Base-by-base conservation (phyloP, 768 basidiomycete genomes). In the Kondoa malvinella region DNA sequence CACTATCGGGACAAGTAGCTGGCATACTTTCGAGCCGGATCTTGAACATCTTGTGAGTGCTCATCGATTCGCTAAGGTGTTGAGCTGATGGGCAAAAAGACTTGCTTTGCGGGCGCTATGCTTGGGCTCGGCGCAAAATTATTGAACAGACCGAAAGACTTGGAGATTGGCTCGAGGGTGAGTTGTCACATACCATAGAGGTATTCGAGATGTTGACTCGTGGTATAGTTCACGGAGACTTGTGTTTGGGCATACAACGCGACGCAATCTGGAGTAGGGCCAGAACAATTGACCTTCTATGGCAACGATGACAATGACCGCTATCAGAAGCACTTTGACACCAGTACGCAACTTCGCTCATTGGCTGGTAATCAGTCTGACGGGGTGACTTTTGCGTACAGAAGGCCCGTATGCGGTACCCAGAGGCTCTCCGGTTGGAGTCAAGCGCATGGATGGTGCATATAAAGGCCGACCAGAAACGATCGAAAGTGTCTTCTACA, bases 81-180 rank as follows among this genome's bases (percentile, higher is more conserved):
- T 4, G 21, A 8, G 21, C 21, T 31, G 56, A 2, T 57, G 27
- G 1, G 21, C 15, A 4, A 21, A 40, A 17, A 69, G 68, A 76
- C 77, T 0, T 78, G 77, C 70, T 80, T 78, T 70, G 77, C 77
- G 2, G 78, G 79, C 8, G 80, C 74, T 0, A 80, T 80, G 79
- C 72, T 80, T 14, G 78, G 77, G n/a, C 74, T 80, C 30, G 80
- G 80, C 12, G 71, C 77, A 0, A 73, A 72, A 40, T 69, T 80
- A 4, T 71, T 80, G 27, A 64, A 74, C 34, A 72, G 79, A 1
- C 67, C 71, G n/a, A 64, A 72, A 17, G 80, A 80, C 68, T 69
- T 79, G 56, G 70, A 67, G 30, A 68, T 66, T 1, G 74, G 66
- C 2, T 3, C 64, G 15, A 68, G 71, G 57, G 72, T 73, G 1